These are phyloP conservation scores for Geranomyces michiganensis DNA, from an alignment of 192 early-diverging fungal genomes.

Conservation along the genomic window DNA sequence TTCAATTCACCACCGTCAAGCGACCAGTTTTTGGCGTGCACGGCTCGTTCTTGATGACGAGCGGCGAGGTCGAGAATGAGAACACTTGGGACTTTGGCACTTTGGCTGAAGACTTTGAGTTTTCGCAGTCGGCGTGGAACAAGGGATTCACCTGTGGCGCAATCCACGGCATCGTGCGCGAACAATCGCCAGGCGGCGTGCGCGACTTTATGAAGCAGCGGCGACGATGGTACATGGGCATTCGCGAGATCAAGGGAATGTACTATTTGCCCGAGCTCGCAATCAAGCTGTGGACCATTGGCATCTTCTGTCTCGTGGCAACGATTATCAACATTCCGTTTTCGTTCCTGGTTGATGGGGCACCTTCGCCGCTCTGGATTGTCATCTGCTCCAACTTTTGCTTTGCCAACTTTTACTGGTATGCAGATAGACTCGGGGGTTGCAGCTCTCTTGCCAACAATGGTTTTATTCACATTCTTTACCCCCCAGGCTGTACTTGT, in stretches of 20 bases:
- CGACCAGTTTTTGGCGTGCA: slow-evolving; percentile 55
- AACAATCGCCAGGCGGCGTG: slow-evolving; percentile 47
- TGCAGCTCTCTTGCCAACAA: too few species aligned
- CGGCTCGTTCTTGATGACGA: slow-evolving; percentile 53
- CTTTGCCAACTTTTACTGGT: slow-evolving; percentile 47
- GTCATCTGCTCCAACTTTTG: slow-evolving; percentile 49
- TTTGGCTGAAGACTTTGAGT: slow-evolving; percentile 55
- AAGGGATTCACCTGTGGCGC: slow-evolving; percentile 50
- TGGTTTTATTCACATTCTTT: too few species aligned
- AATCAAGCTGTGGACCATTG: slow-evolving; percentile 43
- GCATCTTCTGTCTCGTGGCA: slow-evolving; percentile 41
- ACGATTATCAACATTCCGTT: slow-evolving; percentile 41
- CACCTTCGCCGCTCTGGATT: slow-evolving; percentile 50
- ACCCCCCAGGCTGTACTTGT: slow-evolving; percentile 36
- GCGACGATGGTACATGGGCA: slow-evolving; percentile 44
- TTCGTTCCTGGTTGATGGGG: slow-evolving; percentile 6
- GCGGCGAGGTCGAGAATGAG: slow-evolving; percentile 52
- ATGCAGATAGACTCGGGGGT: too few species aligned
- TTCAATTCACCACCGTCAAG: slow-evolving; percentile 55
- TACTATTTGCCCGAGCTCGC: slow-evolving; percentile 22
- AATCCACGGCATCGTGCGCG: slow-evolving; percentile 50
- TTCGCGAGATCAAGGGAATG: slow-evolving; percentile 12
- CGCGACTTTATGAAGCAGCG: slow-evolving; percentile 58
- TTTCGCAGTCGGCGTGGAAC: slow-evolving; percentile 51
- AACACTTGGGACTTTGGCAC: slow-evolving; percentile 52